A percentile compares a stretch with the other conserved stretches of the same genome.
Evolutionary conservation across 257 asterid genomes (phyloP).

Genomic region (Primulina eburnea): DNA sequence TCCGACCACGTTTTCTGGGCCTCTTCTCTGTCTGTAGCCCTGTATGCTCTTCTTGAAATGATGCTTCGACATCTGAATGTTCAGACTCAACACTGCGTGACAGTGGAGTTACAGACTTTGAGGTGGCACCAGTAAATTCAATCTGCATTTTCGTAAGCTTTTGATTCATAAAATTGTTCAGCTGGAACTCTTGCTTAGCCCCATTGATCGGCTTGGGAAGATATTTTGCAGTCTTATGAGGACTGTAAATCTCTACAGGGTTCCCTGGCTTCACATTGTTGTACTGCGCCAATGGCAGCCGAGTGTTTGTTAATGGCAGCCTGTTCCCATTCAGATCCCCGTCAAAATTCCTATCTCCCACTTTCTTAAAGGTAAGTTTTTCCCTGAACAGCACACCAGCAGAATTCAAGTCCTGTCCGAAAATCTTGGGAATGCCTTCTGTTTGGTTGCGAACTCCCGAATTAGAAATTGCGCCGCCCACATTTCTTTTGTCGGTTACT

Average conservation of each 20-base stretch:
- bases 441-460: slow-evolving; percentile 34
- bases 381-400: slow-evolving; percentile 38
- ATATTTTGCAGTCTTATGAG: slow-evolving; percentile 40
- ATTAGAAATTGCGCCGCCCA: slow-evolving; percentile 27
- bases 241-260: slow-evolving; percentile 36
- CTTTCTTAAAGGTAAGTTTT: slow-evolving; percentile 39
- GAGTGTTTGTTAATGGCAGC: slow-evolving; percentile 35
- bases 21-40: slow-evolving; percentile 50
- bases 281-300: slow-evolving; percentile 43
- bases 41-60: slow-evolving; percentile 51
- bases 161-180: slow-evolving; percentile 45
- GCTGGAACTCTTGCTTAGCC: slow-evolving; percentile 42
- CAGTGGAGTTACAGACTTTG: slow-evolving; percentile 42
- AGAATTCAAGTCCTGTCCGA: slow-evolving; percentile 63
- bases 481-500: slow-evolving; percentile 36
- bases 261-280: slow-evolving; percentile 35
- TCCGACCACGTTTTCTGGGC: slow-evolving; percentile 87
- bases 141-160: slow-evolving; percentile 65
- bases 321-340: slow-evolving; percentile 37
- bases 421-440: slow-evolving; percentile 47
- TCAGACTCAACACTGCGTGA: slow-evolving; percentile 54
- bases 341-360: slow-evolving; percentile 39
- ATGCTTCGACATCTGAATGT: slow-evolving; percentile 72
- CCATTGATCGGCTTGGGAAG: slow-evolving; percentile 33
- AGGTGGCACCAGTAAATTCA: slow-evolving; percentile 56